These are phyloP conservation scores for Hypomyces perniciosus DNA, from an alignment of 2,329 filamentous ascomycete species.

Conservation along the genomic window DNA sequence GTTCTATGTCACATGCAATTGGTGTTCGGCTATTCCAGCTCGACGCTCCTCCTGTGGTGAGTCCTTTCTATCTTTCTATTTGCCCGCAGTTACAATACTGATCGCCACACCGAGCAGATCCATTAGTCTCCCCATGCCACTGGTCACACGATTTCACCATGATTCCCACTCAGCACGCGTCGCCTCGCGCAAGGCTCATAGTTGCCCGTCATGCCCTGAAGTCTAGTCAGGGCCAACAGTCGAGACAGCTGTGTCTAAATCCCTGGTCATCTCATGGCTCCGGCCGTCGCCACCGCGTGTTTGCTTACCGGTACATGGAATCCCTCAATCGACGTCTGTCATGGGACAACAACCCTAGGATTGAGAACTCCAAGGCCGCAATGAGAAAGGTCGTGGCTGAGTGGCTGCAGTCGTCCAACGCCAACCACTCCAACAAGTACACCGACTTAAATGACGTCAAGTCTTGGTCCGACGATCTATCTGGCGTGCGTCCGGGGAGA, in stretches of 20 bases:
- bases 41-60: conserved; percentile 4
- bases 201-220: conserved; percentile 13
- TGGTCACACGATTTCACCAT: conserved; percentile 16
- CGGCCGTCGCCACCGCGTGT: conserved; percentile 36
- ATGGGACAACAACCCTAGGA: conserved; percentile 37
- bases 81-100: too few relatives aligned
- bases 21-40: conserved; percentile 8
- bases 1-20: conserved; percentile 15
- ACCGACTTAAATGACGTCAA: conserved; percentile 30
- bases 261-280: conserved; percentile 39
- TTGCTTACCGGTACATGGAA: conserved; percentile 43
- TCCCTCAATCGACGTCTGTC: conserved; percentile 37
- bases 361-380: conserved; percentile 30
- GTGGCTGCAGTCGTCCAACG: conserved; percentile 31
- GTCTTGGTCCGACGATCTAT: conserved; percentile 31
- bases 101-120: background rate
- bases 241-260: conserved; percentile 44
- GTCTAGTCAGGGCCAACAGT: conserved; percentile 16
- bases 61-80: background rate
- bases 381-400: conserved; percentile 38
- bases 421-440: conserved; percentile 27
- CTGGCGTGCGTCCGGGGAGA: conserved; percentile 33
- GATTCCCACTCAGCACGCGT: conserved; percentile 22
- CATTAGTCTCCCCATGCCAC: conserved; percentile 6
- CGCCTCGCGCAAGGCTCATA: conserved; percentile 24